A percentile compares a stretch with the other conserved stretches of the same genome.
phyloP scores from a whole-genome alignment of 169 alveolate genomes.

The Eimeria sp. region DNA sequence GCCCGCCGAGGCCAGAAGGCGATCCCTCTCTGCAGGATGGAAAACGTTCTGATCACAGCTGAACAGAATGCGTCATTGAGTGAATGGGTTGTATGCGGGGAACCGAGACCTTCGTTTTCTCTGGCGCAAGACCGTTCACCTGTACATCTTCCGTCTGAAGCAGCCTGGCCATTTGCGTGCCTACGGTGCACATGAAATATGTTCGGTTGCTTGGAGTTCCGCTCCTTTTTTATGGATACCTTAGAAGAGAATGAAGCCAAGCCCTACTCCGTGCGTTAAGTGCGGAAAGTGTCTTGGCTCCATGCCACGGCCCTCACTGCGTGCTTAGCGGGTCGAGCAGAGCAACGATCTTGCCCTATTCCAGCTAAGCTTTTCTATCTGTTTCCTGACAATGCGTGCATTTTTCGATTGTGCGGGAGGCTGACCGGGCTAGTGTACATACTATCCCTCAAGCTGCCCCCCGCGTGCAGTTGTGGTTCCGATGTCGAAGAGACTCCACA shows the following conservation, averaged over 20 bases:
- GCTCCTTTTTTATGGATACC: neutral
- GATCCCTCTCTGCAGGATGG: no score
- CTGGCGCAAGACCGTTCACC: neutral
- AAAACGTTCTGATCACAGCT: neutral
- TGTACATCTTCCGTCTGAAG: neutral
- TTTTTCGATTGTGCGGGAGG: conserved; percentile 17
- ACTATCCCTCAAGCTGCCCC: conserved; percentile 1
- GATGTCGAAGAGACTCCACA: neutral
- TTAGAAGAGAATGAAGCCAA: neutral
- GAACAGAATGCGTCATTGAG: neutral
- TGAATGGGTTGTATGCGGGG: neutral
- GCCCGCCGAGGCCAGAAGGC: neutral
- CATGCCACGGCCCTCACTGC: neutral
- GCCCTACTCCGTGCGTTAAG: neutral
- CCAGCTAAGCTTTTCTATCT: neutral
- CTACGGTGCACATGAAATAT: neutral
- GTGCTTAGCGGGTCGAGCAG: neutral
- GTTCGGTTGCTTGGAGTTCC: neutral
- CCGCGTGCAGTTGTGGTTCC: conserved; percentile 26
- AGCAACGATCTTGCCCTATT: neutral
- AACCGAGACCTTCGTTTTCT: neutral
- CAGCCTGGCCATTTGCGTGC: conserved; percentile 7
- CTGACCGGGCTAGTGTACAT: neutral
- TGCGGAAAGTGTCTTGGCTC: no score
- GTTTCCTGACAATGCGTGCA: neutral